Evolutionary conservation across 2,329 filamentous ascomycete species (phyloP), one percentile per base, ranked within the genome.

Genomic region (Helminthosporium solani): DNA sequence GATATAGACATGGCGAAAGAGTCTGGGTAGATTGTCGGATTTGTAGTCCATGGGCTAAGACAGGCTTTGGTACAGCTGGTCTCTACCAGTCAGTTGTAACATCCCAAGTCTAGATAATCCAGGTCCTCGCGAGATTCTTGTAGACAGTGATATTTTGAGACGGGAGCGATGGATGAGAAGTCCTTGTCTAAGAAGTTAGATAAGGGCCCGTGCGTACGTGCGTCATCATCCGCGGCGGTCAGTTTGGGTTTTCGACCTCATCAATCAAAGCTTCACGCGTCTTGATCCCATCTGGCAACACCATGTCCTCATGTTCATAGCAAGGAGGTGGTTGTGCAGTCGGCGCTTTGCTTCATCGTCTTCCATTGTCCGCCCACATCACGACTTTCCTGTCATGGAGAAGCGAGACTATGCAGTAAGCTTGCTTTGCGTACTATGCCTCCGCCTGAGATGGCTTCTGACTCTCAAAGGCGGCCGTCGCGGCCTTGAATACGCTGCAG

Each of bases 401-500:
- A 60, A 59, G 40, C 60, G 67, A 31, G 66, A 70, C 54, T 70
- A 70, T 44, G 64, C 58, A 35, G 67, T 67, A 60, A 27, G 64
- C 54, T 33, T 15, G 25, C n/a, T n/a, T n/a, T n/a, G n/a, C n/a
- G n/a, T n/a, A 33, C 11, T 35, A 30, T 35, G 15, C 15, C n/a
- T 21, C 34, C 8, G 21, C 18, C 25, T 23, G 3, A 41, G 14
- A 37, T 14, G 19, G 35, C 16, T 20, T 48, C 57, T 68, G 46
- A 69, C 49, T 27, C 18, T 39, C 16, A 14, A 70, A 85, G 71
- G 82, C 84, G 57, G 90, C 90, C 30, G 83, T 96, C 31, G 70
- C 78, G 43, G 84, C 85, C 46, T 82, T 96, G 56, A 86, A 89
- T 57, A 82, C 82, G 39, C 78, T 96, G 43, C 87, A 92, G 61